Base-by-base conservation (phyloP, 345 rosid species). In the Lenwebbia sp. region DNA sequence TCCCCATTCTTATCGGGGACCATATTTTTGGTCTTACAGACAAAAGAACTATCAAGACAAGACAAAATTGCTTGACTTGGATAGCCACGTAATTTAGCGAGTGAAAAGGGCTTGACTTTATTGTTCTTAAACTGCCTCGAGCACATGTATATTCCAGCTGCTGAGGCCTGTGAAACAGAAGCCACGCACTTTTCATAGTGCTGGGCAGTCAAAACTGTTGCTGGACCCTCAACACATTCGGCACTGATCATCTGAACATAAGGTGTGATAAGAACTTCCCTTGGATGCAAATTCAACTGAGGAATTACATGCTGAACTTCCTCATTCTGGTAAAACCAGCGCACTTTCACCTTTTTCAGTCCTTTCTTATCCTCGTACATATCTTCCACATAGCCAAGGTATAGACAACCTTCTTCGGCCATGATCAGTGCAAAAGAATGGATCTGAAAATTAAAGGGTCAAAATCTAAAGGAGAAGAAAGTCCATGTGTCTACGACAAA, bases 331-430 rank as follows among this genome's bases (percentile, higher is more conserved):
- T 86, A 85, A 86, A 93, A 91, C 94, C 94, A 92, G 22, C 92
- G 89, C 86, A 93, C 93, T 89, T 87, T 90, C 62, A 89, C 93
- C 90, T 88, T 91, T 86, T 93, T 91, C 87, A 86, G 88, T 44
- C 93, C 94, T 76, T 88, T 91, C 84, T 86, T 91, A 83, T 93
- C 90, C 85, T 93, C 94, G 44, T 91, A 90, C 90, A 91, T 88
- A 83, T 91, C 94, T 89, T 91, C 93, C 84, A 91, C 47, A 55
- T 93, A 91, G 30, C 88, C 91, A 84, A 93, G 85, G 85, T 88
- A 88, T 83, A 78, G 86, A 28, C 82, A 84, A 53, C 87, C 89
- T 87, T 85, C 90, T 85, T 90, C 89, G 15, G 89, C 92, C 90
- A 89, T 60, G 85, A 93, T 82, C 53, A 82, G 90, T 30, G 91